phyloP scores from a whole-genome alignment of 148 eudicot species.

The Persicaria tinctoria region DNA sequence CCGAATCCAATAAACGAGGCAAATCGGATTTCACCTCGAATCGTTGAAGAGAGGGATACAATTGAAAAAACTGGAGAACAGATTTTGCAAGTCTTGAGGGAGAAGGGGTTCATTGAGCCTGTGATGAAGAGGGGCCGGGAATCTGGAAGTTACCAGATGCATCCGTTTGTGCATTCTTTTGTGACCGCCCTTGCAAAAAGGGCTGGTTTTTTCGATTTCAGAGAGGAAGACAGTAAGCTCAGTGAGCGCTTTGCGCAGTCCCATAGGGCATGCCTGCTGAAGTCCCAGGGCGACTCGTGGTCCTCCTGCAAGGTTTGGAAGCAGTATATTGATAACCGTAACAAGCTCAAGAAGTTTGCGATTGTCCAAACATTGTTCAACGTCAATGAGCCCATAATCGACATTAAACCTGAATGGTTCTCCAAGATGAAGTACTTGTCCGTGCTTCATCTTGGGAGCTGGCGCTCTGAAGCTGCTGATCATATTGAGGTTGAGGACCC shows the following conservation, averaged over 20 bases:
- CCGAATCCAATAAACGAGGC: not conserved
- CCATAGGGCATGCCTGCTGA: slow-evolving; percentile 4
- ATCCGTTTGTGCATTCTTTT: slow-evolving; percentile 2
- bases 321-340: not conserved
- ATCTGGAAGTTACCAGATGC: slow-evolving; percentile 12
- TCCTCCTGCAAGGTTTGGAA: not conserved
- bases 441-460: slow-evolving; percentile 43
- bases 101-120: slow-evolving; percentile 9
- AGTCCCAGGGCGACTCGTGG: not conserved
- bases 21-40: not conserved
- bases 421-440: slow-evolving; percentile 30
- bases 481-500: slow-evolving; percentile 42
- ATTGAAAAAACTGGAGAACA: slow-evolving; percentile 2
- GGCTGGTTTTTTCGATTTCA: slow-evolving; percentile 13
- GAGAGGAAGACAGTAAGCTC: not conserved
- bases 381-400: slow-evolving; percentile 23
- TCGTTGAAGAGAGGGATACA: not conserved
- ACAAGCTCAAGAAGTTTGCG: not conserved
- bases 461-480: slow-evolving; percentile 23
- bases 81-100: not conserved
- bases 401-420: slow-evolving; percentile 26
- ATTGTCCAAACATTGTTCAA: slow-evolving; percentile 23
- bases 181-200: slow-evolving; percentile 2
- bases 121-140: slow-evolving; percentile 8
- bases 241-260: not conserved